A percentile compares a stretch with the other conserved stretches of the same genome.
Evolutionary conservation across 2,329 filamentous ascomycete genomes (phyloP).

Genomic region (Stenocarpella maydis): DNA sequence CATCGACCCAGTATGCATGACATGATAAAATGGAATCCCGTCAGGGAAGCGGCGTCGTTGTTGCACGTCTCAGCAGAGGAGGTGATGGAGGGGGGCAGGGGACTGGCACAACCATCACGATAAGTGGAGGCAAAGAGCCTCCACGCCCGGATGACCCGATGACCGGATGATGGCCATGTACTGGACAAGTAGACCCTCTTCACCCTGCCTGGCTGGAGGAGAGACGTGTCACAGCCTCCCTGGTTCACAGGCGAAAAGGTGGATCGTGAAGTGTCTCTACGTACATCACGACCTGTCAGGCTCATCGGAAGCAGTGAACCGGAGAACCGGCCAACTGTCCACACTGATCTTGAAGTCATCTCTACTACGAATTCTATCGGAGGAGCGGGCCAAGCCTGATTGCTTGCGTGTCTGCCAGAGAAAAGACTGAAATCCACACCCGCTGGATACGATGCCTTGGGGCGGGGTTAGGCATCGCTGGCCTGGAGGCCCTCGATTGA

Average conservation of each 20-base stretch:
- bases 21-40: no score
- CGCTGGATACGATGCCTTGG: neutral
- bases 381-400: neutral
- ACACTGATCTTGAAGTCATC: slow-evolving; percentile 5
- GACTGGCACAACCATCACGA: neutral
- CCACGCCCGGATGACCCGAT: neutral
- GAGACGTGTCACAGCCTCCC: neutral
- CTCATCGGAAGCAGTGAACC: slow-evolving; percentile 5
- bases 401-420: neutral
- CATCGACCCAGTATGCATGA: neutral
- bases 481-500: neutral
- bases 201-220: neutral
- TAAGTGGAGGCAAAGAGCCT: neutral
- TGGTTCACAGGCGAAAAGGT: neutral
- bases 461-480: neutral
- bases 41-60: neutral
- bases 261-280: neutral
- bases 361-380: slow-evolving; percentile 19
- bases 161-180: neutral
- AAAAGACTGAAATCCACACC: neutral
- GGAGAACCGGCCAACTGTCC: neutral
- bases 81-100: no score
- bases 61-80: no score
- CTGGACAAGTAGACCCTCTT: no score
- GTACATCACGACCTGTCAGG: neutral